Percentiles rank a stretch among this genome's conserved stretches.
These are phyloP conservation scores for Ophiosphaerella herpotricha DNA, from an alignment of 2,329 filamentous ascomycete species.

Conservation along the genomic window DNA sequence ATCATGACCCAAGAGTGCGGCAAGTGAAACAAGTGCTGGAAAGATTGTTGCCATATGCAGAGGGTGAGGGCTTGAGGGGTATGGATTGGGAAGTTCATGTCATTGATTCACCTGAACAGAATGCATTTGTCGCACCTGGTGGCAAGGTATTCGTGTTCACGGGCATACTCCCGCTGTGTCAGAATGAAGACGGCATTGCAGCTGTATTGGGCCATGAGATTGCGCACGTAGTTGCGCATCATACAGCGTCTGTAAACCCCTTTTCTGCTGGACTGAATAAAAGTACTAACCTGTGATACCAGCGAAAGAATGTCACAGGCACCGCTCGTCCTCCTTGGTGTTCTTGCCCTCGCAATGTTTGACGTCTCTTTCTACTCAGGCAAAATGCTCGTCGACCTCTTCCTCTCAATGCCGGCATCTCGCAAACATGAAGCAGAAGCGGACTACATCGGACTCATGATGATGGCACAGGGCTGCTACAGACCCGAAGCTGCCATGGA, in stretches of 20 bases:
- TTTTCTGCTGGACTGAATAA: neutral
- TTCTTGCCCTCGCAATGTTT: slow-evolving; percentile 45
- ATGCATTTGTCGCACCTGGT: slow-evolving; percentile 77
- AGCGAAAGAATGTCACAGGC: slow-evolving; percentile 62
- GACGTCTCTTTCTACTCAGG: slow-evolving; percentile 48
- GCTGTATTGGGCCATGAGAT: slow-evolving; percentile 81
- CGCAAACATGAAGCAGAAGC: slow-evolving; percentile 76
- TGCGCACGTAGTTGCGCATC: slow-evolving; percentile 64
- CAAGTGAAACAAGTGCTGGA: slow-evolving; percentile 68
- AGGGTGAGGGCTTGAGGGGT: slow-evolving; percentile 50
- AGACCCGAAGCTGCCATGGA: slow-evolving; percentile 68
- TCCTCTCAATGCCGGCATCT: slow-evolving; percentile 70
- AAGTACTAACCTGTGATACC: slow-evolving; percentile 1
- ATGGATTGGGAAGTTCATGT: slow-evolving; percentile 72
- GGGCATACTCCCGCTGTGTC: slow-evolving; percentile 70
- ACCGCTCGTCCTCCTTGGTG: slow-evolving; percentile 45
- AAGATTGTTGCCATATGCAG: slow-evolving; percentile 69
- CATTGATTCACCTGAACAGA: slow-evolving; percentile 70
- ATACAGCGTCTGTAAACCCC: slow-evolving; percentile 33
- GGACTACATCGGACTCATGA: slow-evolving; percentile 79
- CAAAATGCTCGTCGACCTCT: slow-evolving; percentile 60
- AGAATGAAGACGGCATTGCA: slow-evolving; percentile 70
- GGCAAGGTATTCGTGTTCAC: slow-evolving; percentile 81
- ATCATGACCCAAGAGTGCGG: slow-evolving; percentile 61
- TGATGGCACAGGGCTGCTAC: slow-evolving; percentile 82